Percentiles rank a stretch among this genome's conserved stretches.
phyloP scores from a whole-genome alignment of 2,329 filamentous ascomycete species.

The Monilinia fructicola region DNA sequence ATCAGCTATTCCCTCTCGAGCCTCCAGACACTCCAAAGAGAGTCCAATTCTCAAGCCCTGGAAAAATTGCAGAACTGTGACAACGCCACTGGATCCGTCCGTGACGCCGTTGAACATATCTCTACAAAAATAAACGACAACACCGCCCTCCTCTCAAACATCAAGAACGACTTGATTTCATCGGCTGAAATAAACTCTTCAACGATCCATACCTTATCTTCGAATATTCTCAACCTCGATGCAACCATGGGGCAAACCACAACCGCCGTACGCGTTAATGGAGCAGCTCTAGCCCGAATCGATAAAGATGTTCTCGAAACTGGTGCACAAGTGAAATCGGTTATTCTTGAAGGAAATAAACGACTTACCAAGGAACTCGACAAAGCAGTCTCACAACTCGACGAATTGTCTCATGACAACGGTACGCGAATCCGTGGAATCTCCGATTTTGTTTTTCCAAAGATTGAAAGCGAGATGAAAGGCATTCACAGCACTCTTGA shows the following conservation, averaged over 20 bases:
- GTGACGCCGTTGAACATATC: constrained; percentile 25
- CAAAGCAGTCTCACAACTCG: constrained; percentile 25
- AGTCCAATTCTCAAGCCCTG: constrained; percentile 23
- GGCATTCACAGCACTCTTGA: constrained; percentile 20
- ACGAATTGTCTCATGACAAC: constrained; percentile 30
- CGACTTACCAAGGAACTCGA: constrained; percentile 25
- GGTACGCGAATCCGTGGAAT: constrained; percentile 29
- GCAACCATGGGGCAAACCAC: constrained; percentile 23
- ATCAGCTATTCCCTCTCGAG: constrained; percentile 25
- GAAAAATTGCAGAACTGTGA: constrained; percentile 21
- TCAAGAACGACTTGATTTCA: constrained; percentile 22
- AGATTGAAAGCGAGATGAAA: constrained; percentile 28
- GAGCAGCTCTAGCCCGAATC: constrained; percentile 31
- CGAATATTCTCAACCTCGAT: constrained; percentile 22
- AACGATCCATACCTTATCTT: constrained; percentile 23
- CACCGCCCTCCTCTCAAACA: constrained; percentile 14
- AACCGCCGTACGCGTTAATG: constrained; percentile 31
- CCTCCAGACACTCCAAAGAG: constrained; percentile 22
- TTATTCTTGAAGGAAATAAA: constrained; percentile 26
- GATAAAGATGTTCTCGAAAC: constrained; percentile 33
- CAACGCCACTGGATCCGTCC: constrained; percentile 24
- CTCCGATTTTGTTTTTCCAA: constrained; percentile 30
- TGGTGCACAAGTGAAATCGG: constrained; percentile 30
- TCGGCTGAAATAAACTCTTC: constrained; percentile 18
- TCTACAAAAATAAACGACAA: constrained; percentile 22